Conservation (phyloP, 345 rosid genomes). For the Clarkia xantiana region DNA sequence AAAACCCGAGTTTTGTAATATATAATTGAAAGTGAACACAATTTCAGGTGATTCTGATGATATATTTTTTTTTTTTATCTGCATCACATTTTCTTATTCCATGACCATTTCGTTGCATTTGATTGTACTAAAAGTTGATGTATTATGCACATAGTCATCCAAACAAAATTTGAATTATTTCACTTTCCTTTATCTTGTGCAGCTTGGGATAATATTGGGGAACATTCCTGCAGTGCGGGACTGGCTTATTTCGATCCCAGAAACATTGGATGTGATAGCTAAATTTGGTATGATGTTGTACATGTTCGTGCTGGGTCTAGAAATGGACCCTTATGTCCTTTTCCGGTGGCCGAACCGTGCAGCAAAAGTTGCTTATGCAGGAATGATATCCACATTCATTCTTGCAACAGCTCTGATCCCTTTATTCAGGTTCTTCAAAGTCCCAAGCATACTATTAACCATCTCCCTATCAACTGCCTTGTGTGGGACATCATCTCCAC, state of each 20-base stretch:
- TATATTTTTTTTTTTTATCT: too few relatives aligned
- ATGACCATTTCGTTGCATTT: too few relatives aligned
- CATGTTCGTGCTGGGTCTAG: constrained; percentile 75
- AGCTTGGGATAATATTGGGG: constrained; percentile 12
- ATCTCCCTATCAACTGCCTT: constrained; percentile 41
- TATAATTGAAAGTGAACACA: too few relatives aligned
- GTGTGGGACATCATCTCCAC: constrained; percentile 67
- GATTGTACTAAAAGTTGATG: too few relatives aligned
- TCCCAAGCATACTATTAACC: constrained; percentile 17
- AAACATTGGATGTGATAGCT: constrained; percentile 32
- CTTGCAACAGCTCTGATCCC: constrained; percentile 34
- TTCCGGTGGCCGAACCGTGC: constrained; percentile 51
- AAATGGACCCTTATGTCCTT: constrained; percentile 82
- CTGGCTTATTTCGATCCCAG: constrained; percentile 8
- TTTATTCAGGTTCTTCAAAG: constrained; percentile 28
- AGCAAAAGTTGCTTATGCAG: constrained; percentile 68
- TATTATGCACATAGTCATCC: too few relatives aligned
- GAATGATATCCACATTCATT: constrained; percentile 50
- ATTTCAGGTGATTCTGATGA: too few relatives aligned
- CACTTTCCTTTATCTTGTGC: too few relatives aligned
- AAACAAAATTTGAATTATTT: too few relatives aligned
- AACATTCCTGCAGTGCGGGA: constrained; percentile 17
- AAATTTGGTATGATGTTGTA: constrained; percentile 87
- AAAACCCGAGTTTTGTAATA: too few relatives aligned
- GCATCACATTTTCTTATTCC: too few relatives aligned